A percentile compares a stretch with the other conserved stretches of the same genome.
Evolutionary conservation across 2,329 filamentous ascomycete genomes (phyloP).

Genomic region (Aspergillus ochraceoroseus): DNA sequence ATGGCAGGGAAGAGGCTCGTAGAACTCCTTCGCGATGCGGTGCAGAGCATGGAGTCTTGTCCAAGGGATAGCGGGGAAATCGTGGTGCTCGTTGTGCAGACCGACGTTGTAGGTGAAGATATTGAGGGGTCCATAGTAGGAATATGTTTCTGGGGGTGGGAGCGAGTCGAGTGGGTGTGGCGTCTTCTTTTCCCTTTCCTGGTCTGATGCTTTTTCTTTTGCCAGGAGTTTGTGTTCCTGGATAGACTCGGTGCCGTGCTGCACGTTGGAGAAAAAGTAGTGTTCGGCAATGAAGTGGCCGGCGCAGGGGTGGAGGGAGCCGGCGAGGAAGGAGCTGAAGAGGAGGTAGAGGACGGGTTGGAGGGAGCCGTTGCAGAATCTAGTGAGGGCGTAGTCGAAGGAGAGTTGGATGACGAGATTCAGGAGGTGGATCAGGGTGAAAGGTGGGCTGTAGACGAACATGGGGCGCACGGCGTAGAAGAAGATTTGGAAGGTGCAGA

Average conservation of each 20-base stretch:
- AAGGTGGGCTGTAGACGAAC: conserved; percentile 82
- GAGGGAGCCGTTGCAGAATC: conserved; percentile 50
- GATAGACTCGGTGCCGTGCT: conserved; percentile 45
- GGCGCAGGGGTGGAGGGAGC: conserved; percentile 86
- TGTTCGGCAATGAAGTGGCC: conserved; percentile 99
- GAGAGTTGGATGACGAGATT: conserved; percentile 72
- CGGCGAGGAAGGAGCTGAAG: conserved; percentile 85
- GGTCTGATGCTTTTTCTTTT: conserved; percentile 15
- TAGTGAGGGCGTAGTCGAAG: conserved; percentile 70
- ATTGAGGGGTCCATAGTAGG: conserved; percentile 92
- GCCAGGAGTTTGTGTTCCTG: conserved; percentile 51
- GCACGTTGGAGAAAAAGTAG: conserved; percentile 60
- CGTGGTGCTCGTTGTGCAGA: conserved; percentile 97
- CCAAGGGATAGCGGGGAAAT: conserved; percentile 97
- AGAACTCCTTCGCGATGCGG: conserved; percentile 82
- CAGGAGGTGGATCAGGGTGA: conserved; percentile 76
- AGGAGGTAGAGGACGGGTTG: conserved; percentile 76
- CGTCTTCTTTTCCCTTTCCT: conserved; percentile 28
- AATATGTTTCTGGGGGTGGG: conserved; percentile 86
- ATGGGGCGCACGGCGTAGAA: conserved; percentile 97
- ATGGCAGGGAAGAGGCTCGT: conserved; percentile 78
- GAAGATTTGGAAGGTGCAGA: conserved; percentile 98
- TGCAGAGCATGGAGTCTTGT: conserved; percentile 74
- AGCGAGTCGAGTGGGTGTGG: conserved; percentile 55
- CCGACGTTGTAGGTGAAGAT: conserved; percentile 94